Evolutionary conservation across 2,329 filamentous ascomycete species (phyloP), one percentile per base, ranked within the genome.

Genomic region (Capronia epimyces): DNA sequence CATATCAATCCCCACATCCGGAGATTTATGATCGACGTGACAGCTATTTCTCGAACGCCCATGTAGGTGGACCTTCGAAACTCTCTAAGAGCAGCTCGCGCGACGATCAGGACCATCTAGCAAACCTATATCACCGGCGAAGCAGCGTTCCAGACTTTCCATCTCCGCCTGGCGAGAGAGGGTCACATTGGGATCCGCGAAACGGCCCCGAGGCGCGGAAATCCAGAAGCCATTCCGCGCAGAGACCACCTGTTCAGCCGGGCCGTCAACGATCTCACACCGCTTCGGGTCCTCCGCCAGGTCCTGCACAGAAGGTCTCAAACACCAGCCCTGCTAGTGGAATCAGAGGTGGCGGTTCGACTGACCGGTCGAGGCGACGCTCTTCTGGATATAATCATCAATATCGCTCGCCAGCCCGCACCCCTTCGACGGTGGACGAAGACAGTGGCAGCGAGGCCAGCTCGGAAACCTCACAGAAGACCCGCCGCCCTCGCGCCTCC

Each of bases 1-100:
- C 65, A 9, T 64, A 63, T 10, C 57, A 64, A 22, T 67, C 69
- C 4, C 63, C 69, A 2, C 64, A 60, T 31, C 49, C 48, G 4
- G 60, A 59, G 9, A 39, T 43, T 21, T 43, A 49, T 13, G 48
- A 56, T 34, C 52, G 52, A 45, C 46, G 50, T 16, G 58, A 60
- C n/a, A 54, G 59, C 43, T 60, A 60, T 48, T 61, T 62, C 44
- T 48, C 56, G 10, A 41, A 47, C 18, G 18, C 18, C 9, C 46
- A 49, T n/a, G 27, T 46, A 22, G 49, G 48, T 15, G 43, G 46
- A 32, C 25, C 50, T 3, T 25, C 44, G 8, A 24, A 53, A 31
- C 49, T 37, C 7, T 50, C 59, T 37, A 46, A 53, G 21, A 51
- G 43, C 41, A 55, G 41, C 16, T 59, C 59, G 8, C 41, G 55